Evolutionary conservation across 31 red algal species (phyloP), one percentile per base, ranked within the genome.

Genomic region (Bonnemaisonia californica): DNA sequence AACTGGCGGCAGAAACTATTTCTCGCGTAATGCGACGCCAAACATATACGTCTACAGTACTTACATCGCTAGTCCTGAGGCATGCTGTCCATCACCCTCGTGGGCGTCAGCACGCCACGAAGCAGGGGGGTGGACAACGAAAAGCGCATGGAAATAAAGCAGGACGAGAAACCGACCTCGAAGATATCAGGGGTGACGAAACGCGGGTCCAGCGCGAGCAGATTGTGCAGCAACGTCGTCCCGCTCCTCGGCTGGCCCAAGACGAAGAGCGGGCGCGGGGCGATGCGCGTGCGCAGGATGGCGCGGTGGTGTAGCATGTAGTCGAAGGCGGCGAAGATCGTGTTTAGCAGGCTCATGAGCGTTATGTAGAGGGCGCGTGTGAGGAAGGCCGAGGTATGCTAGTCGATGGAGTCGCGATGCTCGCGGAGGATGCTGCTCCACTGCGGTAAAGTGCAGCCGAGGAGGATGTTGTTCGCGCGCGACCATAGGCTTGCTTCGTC

Each of bases 141-240:
- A 28, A 42, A 33, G 4, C 41, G 37, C n/a, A 56, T 26, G 71
- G 26, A 56, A 12, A 76, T 19, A 31, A 76, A 76, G 41, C 16
- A 76, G 31, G 41, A 76, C 22, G 71, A 9, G 23, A 40, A 76
- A 47, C 41, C 71, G 22, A 48, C 71, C 32, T 76, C 42, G 26
- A 76, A 76, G 21, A 32, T 57, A 54, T 76, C 41, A 31, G 71
- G 71, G 1, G 71, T 76, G 21, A 76, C 47, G 27, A 55, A 57
- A 34, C 34, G 41, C 26, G 34, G 37, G 47, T 76, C 41, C 7
- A 21, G 39, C 37, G 71, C 71, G 27, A 76, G 71, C 40, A 76
- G 23, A 5, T 76, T 76, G 7, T 76, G 71, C n/a, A 76, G 31
- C 13, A 54, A 33, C 28, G 71, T 76, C 3, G 71, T 76, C 1